Evolutionary conservation across 495 filamentous ascomycete genomes (phyloP).

Genomic region (Lophium mytilinum): DNA sequence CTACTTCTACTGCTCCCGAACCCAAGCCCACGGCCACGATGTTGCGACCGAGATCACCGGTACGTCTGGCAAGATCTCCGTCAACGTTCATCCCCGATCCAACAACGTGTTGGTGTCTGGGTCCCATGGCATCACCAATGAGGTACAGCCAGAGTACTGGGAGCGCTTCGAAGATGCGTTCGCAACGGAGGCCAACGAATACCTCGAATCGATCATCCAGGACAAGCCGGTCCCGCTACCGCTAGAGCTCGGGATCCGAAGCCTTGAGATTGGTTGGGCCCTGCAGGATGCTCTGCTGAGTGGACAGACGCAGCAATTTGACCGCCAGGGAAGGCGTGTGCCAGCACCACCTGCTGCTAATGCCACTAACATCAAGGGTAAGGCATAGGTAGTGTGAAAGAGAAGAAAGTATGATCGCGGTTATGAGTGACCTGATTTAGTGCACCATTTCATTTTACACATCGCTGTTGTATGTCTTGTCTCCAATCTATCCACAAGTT

Average conservation of each 20-base stretch:
- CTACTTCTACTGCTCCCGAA: conserved; percentile 22
- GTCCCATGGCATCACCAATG: conserved; percentile 7
- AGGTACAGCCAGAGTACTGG: conserved; percentile 17
- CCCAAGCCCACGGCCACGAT: conserved; percentile 23
- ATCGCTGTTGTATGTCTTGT: no score
- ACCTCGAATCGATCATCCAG: conserved; percentile 8
- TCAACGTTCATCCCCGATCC: conserved; percentile 16
- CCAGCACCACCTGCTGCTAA: no score
- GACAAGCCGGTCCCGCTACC: conserved; percentile 10
- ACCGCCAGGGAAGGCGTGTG: conserved; percentile 4
- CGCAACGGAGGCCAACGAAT: conserved; percentile 21
- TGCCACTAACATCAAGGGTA: no score
- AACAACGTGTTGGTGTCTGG: conserved; percentile 11
- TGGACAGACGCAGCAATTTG: conserved; percentile 15
- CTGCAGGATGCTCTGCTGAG: conserved; percentile 17
- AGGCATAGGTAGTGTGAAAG: no score
- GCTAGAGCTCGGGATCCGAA: conserved; percentile 8
- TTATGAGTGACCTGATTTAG: no score
- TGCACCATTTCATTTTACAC: no score
- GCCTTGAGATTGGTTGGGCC: conserved; percentile 13
- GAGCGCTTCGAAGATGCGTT: conserved; percentile 19
- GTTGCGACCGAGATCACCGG: conserved; percentile 21
- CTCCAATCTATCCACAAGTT: no score
- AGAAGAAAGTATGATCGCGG: no score
- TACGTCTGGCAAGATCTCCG: conserved; percentile 17